Evolutionary conservation across 345 rosid genomes (phyloP).

Genomic region (Erysimum cheiranthoides): DNA sequence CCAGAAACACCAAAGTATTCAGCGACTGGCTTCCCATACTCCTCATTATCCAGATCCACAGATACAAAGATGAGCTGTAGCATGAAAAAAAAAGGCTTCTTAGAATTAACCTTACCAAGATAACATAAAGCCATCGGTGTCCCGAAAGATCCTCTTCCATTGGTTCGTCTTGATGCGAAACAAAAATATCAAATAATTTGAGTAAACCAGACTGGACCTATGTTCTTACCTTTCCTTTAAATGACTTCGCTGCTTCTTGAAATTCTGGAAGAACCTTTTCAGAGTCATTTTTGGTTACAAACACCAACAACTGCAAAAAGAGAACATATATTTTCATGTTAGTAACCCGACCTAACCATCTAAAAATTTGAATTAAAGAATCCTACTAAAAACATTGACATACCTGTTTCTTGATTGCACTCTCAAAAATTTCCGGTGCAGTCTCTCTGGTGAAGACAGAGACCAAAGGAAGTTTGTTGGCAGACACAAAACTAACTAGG

Average conservation of each 20-base stretch:
- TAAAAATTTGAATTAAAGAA: not conserved
- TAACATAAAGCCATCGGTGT: not conserved
- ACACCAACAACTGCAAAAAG: slow-evolving; percentile 71
- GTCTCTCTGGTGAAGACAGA: slow-evolving; percentile 79
- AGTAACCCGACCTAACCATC: slow-evolving; percentile 25
- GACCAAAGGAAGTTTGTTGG: slow-evolving; percentile 91
- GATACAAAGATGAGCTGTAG: slow-evolving; percentile 85
- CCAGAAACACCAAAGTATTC: slow-evolving; percentile 88
- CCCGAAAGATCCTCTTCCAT: not conserved
- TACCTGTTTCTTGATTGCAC: slow-evolving; percentile 90
- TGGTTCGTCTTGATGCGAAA: not conserved
- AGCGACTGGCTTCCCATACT: slow-evolving; percentile 88
- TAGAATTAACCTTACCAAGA: slow-evolving; percentile 21
- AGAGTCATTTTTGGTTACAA: slow-evolving; percentile 70
- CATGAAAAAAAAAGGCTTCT: slow-evolving; percentile 20
- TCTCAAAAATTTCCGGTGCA: slow-evolving; percentile 83
- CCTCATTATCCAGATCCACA: slow-evolving; percentile 93
- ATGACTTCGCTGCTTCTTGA: slow-evolving; percentile 80
- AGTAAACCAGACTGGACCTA: not conserved
- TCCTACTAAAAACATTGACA: slow-evolving; percentile 11
- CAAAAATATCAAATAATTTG: not conserved
- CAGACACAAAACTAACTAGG: slow-evolving; percentile 68
- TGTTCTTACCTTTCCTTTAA: slow-evolving; percentile 87
- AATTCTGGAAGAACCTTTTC: slow-evolving; percentile 68
- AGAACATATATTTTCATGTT: slow-evolving; percentile 25